Evolutionary conservation across 139 green algal species (phyloP).

Genomic region (Chlorella sp.): DNA sequence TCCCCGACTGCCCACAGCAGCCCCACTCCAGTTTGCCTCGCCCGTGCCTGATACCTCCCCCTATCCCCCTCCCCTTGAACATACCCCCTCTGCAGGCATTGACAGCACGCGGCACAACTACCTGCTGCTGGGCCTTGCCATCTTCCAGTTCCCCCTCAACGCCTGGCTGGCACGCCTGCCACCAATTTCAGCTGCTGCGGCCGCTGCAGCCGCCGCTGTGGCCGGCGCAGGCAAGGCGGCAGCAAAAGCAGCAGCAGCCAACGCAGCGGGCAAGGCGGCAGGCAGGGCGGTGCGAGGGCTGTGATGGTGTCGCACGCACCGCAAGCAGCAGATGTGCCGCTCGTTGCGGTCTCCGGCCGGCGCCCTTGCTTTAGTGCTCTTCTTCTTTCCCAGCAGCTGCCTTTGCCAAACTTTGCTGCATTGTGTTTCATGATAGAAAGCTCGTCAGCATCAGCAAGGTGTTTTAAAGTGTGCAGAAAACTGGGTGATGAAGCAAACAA

Average conservation of each 20-base stretch:
- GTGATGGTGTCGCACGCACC: background rate
- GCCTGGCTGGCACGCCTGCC: slow-evolving; percentile 64
- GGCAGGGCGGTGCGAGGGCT: background rate
- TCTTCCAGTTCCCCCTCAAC: slow-evolving; percentile 86
- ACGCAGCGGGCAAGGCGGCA: background rate
- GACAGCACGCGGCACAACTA: slow-evolving; percentile 87
- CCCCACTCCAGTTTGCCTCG: too few relatives aligned
- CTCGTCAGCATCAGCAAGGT: too few relatives aligned
- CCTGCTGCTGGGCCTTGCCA: slow-evolving; percentile 80
- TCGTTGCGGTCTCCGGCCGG: too few relatives aligned
- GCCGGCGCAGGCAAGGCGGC: background rate
- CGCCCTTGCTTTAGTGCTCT: too few relatives aligned
- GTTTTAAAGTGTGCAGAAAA: too few relatives aligned
- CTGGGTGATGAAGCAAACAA: too few relatives aligned
- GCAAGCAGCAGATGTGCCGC: too few relatives aligned
- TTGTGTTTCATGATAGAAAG: too few relatives aligned
- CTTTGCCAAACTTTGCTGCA: too few relatives aligned
- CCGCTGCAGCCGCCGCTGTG: background rate
- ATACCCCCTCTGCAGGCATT: slow-evolving; percentile 51
- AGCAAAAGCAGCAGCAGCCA: background rate
- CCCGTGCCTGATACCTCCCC: too few relatives aligned
- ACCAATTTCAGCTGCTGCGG: background rate
- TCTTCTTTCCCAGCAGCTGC: too few relatives aligned
- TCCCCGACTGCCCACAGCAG: too few relatives aligned
- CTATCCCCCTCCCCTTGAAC: background rate